Conservation (phyloP, 306 rosid species). For the Hippophae gyantsensis region DNA sequence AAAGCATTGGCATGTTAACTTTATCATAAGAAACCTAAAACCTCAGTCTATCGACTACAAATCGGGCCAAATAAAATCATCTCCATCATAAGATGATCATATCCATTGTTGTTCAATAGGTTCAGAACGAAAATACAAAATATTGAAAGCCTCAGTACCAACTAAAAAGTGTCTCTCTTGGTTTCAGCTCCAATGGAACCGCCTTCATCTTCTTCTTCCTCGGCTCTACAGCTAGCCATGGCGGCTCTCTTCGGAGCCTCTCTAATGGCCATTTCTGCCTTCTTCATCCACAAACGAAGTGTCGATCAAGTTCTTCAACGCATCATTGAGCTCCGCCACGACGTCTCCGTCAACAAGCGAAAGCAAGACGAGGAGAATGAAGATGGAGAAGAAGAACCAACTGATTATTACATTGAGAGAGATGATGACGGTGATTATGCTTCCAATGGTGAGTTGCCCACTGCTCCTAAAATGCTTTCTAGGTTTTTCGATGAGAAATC, state of each 20-base stretch:
- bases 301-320: constrained; percentile 63
- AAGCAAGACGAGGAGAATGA: constrained; percentile 1
- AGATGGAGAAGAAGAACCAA: constrained; percentile 16
- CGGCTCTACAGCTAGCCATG: constrained; percentile 56
- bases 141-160: too few species aligned
- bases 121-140: too few species aligned
- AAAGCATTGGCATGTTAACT: too few species aligned
- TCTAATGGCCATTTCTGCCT: constrained; percentile 69
- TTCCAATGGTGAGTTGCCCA: constrained; percentile 19
- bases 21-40: too few species aligned
- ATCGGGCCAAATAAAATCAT: too few species aligned
- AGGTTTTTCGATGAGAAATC: constrained; percentile 37
- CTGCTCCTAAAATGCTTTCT: constrained; percentile 18
- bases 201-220: constrained; percentile 27
- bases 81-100: too few species aligned
- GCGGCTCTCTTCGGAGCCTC: constrained; percentile 75
- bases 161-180: too few species aligned
- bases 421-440: constrained; percentile 17
- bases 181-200: too few species aligned
- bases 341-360: too few species aligned
- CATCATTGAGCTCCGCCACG: constrained; percentile 50
- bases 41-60: too few species aligned
- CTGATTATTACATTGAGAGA: background rate
- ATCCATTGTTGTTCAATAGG: too few species aligned
- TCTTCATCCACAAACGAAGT: constrained; percentile 76